phyloP scores from a whole-genome alignment of 257 asterid genomes.

The Solanum microdontum region DNA sequence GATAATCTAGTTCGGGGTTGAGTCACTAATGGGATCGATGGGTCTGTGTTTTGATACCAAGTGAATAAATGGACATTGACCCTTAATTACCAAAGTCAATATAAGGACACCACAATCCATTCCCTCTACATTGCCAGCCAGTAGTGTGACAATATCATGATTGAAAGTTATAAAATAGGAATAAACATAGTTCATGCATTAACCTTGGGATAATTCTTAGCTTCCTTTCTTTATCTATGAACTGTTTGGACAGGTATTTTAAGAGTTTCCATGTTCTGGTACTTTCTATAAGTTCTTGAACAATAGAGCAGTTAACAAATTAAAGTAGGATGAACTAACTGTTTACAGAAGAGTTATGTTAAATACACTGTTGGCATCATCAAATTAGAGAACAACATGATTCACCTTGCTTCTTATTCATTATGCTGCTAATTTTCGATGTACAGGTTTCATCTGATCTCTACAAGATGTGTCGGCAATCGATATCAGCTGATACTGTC shows the following conservation, averaged over 20 bases:
- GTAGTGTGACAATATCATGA: not conserved
- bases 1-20: not conserved
- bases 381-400: not conserved
- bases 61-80: not conserved
- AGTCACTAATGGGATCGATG: not conserved
- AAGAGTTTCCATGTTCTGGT: not conserved
- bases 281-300: not conserved
- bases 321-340: not conserved
- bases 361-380: not conserved
- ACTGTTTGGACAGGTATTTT: not conserved
- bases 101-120: not conserved
- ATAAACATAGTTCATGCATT: not conserved
- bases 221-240: not conserved
- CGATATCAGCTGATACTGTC: constrained; percentile 30
- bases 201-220: not conserved
- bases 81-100: not conserved
- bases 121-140: not conserved
- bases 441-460: constrained; percentile 76
- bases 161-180: not conserved
- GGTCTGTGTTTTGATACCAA: not conserved
- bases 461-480: constrained; percentile 54
- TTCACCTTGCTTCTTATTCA: not conserved
- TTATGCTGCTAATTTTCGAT: not conserved
- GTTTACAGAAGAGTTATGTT: not conserved
- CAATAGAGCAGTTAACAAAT: not conserved